Percentiles rank a stretch among this genome's conserved stretches.
Conservation (phyloP, 805 yeast species). For the Komagataella populi region DNA sequence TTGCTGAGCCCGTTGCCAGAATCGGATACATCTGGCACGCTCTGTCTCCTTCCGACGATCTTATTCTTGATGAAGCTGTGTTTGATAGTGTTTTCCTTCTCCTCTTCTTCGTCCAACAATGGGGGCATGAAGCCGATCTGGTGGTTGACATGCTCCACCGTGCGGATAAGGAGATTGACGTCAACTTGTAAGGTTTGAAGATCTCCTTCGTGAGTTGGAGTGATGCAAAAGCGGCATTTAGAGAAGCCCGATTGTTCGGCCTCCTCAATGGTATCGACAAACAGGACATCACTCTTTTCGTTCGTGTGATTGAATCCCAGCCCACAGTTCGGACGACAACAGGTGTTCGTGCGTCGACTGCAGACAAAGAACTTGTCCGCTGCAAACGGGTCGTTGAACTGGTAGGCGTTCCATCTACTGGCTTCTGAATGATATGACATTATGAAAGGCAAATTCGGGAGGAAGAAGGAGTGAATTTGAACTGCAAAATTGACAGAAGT, state of each 20-base stretch:
- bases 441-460: not conserved
- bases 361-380: conserved; percentile 43
- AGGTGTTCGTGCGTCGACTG: conserved; percentile 23
- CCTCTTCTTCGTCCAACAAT: conserved; percentile 29
- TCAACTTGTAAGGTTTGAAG: conserved; percentile 28
- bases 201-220: conserved; percentile 5
- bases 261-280: conserved; percentile 24
- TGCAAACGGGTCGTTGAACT: conserved; percentile 54
- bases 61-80: conserved; percentile 5
- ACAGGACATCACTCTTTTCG: conserved; percentile 29
- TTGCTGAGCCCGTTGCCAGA: conserved; percentile 22
- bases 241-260: conserved; percentile 31
- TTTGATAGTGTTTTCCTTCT: conserved; percentile 15
- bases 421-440: conserved; percentile 29
- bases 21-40: conserved; percentile 2
- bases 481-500: not conserved
- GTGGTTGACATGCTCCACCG: conserved; percentile 43
- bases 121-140: conserved; percentile 47
- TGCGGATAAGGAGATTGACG: conserved; percentile 26
- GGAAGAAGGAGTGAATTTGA: not conserved
- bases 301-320: conserved; percentile 23
- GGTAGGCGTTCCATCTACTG: conserved; percentile 49
- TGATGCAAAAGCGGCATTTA: conserved; percentile 37
- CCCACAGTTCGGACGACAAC: conserved; percentile 64
- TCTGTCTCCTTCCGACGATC: not conserved